phyloP scores from a whole-genome alignment of 2,329 filamentous ascomycete species.

The Colletotrichum camelliae region DNA sequence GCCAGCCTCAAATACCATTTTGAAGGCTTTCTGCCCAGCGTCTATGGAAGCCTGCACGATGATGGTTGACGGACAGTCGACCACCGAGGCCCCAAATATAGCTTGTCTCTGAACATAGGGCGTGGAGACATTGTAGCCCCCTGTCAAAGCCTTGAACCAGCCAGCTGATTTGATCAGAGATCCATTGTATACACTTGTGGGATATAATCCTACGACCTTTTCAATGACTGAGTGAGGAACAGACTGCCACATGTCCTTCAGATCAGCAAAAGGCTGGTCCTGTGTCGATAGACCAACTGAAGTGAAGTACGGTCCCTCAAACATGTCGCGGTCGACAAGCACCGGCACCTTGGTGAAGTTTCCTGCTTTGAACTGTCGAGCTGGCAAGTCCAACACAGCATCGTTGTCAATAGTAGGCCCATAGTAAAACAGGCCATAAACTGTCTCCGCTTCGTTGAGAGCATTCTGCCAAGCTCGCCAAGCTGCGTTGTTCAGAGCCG shows the following conservation, averaged over 20 bases:
- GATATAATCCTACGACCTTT: background rate
- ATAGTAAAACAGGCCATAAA: background rate
- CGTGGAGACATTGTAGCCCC: background rate
- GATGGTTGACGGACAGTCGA: background rate
- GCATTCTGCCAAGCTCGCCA: background rate
- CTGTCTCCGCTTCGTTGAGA: background rate
- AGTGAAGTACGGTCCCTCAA: background rate
- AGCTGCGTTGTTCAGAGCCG: background rate
- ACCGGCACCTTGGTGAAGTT: background rate
- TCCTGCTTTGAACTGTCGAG: background rate
- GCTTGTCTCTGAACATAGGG: background rate
- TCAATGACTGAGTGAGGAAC: background rate
- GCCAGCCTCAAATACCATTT: background rate
- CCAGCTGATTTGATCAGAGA: background rate
- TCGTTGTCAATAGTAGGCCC: background rate
- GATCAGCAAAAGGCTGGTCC: background rate
- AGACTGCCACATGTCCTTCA: background rate
- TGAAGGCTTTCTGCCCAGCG: background rate
- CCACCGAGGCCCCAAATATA: background rate
- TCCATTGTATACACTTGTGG: background rate
- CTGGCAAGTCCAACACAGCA: background rate
- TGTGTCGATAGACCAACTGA: background rate
- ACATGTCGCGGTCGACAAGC: background rate
- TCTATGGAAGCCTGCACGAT: background rate
- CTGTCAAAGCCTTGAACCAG: background rate